phyloP scores from a whole-genome alignment of 169 alveolate species.

The Plasmodium berghei region DNA sequence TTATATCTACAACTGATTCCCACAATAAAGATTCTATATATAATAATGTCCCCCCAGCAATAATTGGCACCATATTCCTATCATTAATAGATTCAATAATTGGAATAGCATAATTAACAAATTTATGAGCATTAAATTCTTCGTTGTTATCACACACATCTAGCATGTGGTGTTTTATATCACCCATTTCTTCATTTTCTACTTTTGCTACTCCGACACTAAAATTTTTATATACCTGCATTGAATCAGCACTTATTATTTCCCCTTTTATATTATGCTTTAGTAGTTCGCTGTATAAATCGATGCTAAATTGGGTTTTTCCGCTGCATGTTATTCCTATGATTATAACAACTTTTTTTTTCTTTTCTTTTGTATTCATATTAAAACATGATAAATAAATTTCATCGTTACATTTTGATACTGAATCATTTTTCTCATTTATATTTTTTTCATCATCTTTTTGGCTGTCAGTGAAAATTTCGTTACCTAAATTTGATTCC shows the following conservation, averaged over 20 bases:
- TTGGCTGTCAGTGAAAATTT: neutral
- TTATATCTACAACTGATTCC: conserved; percentile 80
- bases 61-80: conserved; percentile 78
- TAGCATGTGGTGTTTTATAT: conserved; percentile 81
- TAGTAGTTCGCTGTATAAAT: conserved; percentile 74
- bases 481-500: neutral
- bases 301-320: conserved; percentile 82
- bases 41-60: conserved; percentile 84
- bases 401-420: neutral
- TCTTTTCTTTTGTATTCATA: conserved; percentile 7
- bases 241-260: conserved; percentile 84
- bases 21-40: conserved; percentile 82
- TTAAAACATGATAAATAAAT: conserved; percentile 1
- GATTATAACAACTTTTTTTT: conserved; percentile 75
- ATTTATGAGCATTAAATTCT: conserved; percentile 79
- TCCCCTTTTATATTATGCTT: conserved; percentile 78
- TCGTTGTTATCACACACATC: conserved; percentile 77
- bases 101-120: conserved; percentile 68
- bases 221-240: conserved; percentile 86
- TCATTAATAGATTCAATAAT: conserved; percentile 28
- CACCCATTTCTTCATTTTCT: conserved; percentile 75
- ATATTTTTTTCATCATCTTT: neutral
- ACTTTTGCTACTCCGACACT: conserved; percentile 84
- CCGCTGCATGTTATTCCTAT: conserved; percentile 87
- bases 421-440: neutral